Percentiles rank a stretch among this genome's conserved stretches.
Conservation (phyloP, 768 basidiomycete genomes). For the Boletus subparvulus region DNA sequence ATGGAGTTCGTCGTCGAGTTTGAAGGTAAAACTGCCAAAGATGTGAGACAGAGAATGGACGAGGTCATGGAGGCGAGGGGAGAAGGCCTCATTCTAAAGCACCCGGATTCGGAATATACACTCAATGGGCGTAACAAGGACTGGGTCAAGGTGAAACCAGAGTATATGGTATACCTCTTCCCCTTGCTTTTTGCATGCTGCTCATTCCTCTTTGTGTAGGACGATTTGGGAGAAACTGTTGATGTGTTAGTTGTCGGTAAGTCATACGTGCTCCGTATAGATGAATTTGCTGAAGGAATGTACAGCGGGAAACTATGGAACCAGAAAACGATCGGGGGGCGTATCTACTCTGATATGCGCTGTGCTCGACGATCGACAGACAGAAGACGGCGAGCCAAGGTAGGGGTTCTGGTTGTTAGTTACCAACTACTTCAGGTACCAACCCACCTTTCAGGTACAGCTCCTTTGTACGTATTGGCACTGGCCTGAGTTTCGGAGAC, state of each 20-base stretch:
- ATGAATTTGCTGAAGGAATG: neutral
- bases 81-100: constrained; percentile 92
- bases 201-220: constrained; percentile 42
- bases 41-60: constrained; percentile 79
- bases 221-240: constrained; percentile 89
- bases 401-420: constrained; percentile 30
- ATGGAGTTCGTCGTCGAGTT: constrained; percentile 76
- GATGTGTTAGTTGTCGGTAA: constrained; percentile 88
- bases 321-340: constrained; percentile 80
- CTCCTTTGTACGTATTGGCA: constrained; percentile 86
- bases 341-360: constrained; percentile 90
- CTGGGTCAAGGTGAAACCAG: constrained; percentile 95
- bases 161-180: constrained; percentile 66
- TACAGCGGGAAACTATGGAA: constrained; percentile 84
- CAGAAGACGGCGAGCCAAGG: constrained; percentile 58
- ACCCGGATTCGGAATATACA: constrained; percentile 74
- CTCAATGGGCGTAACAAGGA: constrained; percentile 86
- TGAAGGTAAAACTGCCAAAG: constrained; percentile 74
- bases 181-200: neutral
- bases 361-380: constrained; percentile 70
- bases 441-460: constrained; percentile 57
- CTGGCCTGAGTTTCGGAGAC: constrained; percentile 83
- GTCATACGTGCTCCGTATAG: constrained; percentile 19
- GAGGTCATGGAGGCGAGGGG: constrained; percentile 82
- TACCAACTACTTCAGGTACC: neutral